Conservation (phyloP, 768 basidiomycete genomes). For the Termitomyces sp. region DNA sequence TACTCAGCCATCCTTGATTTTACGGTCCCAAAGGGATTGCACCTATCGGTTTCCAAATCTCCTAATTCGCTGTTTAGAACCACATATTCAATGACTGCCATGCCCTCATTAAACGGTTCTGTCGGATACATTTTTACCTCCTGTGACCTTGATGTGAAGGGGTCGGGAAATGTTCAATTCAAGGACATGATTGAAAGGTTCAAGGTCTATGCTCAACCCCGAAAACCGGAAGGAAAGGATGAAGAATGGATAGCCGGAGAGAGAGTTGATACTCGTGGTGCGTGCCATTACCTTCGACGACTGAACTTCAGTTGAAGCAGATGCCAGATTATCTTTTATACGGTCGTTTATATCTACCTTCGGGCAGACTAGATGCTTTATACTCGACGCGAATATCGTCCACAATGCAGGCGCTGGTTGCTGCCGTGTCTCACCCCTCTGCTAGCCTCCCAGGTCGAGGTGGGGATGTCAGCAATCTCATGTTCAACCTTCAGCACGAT, state of each 20-base stretch:
- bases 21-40: slow-evolving; percentile 75
- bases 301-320: slow-evolving; percentile 13
- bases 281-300: slow-evolving; percentile 21
- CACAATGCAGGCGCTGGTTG: slow-evolving; percentile 78
- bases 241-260: slow-evolving; percentile 84
- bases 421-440: slow-evolving; percentile 83
- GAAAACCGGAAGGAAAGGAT: slow-evolving; percentile 71
- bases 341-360: slow-evolving; percentile 88
- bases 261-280: slow-evolving; percentile 74
- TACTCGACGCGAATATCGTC: slow-evolving; percentile 81
- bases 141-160: slow-evolving; percentile 72
- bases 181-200: slow-evolving; percentile 91
- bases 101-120: slow-evolving; percentile 91
- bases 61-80: slow-evolving; percentile 89
- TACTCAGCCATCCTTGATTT: slow-evolving; percentile 86
- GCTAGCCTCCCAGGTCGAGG: slow-evolving; percentile 44
- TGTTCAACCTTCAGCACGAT: slow-evolving; percentile 90
- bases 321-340: slow-evolving; percentile 86
- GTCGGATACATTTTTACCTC: slow-evolving; percentile 93
- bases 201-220: slow-evolving; percentile 78
- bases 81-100: slow-evolving; percentile 88
- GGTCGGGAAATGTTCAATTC: slow-evolving; percentile 71
- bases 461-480: slow-evolving; percentile 61
- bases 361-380: slow-evolving; percentile 83
- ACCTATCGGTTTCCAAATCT: slow-evolving; percentile 81